phyloP scores from a whole-genome alignment of 495 filamentous ascomycete species.

The Trichoderma orchidacearum region DNA sequence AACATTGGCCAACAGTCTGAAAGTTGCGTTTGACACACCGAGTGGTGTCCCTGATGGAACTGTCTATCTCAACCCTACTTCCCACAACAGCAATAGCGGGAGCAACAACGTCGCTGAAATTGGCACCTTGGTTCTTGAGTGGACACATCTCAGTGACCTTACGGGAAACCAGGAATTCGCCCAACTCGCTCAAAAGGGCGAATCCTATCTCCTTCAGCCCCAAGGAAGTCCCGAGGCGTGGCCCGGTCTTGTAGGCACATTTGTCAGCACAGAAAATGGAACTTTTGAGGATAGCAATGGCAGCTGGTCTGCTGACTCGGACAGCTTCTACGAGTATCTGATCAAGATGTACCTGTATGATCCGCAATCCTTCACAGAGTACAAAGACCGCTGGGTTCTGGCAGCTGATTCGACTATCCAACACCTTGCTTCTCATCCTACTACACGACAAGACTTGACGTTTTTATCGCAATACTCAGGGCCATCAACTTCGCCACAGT shows the following conservation, averaged over 20 bases:
- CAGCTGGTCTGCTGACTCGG: conserved; percentile 69
- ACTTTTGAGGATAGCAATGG: conserved; percentile 51
- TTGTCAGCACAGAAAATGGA: conserved; percentile 51
- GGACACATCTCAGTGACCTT: conserved; percentile 71
- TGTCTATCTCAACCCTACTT: conserved; percentile 41
- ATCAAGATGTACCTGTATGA: conserved; percentile 92
- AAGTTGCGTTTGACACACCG: conserved; percentile 64
- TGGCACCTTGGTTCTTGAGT: conserved; percentile 69
- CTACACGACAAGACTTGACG: conserved; percentile 54
- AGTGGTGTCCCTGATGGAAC: conserved; percentile 67
- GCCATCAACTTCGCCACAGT: conserved; percentile 29
- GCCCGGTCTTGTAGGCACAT: conserved; percentile 61
- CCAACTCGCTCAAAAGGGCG: conserved; percentile 48
- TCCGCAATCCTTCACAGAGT: conserved; percentile 43
- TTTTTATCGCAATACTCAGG: conserved; percentile 56
- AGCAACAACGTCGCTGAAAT: conserved; percentile 60
- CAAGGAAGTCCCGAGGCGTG: conserved; percentile 55
- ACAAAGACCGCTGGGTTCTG: conserved; percentile 61
- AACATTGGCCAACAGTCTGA: conserved; percentile 56
- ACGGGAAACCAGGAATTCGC: conserved; percentile 55
- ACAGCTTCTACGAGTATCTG: conserved; percentile 85
- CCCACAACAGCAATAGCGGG: conserved; percentile 27
- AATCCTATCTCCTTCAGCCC: conserved; percentile 60
- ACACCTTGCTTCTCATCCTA: conserved; percentile 60
- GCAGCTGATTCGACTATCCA: conserved; percentile 68